phyloP scores from a whole-genome alignment of 2,329 filamentous ascomycete genomes.

The Rhinocladiella similis region DNA sequence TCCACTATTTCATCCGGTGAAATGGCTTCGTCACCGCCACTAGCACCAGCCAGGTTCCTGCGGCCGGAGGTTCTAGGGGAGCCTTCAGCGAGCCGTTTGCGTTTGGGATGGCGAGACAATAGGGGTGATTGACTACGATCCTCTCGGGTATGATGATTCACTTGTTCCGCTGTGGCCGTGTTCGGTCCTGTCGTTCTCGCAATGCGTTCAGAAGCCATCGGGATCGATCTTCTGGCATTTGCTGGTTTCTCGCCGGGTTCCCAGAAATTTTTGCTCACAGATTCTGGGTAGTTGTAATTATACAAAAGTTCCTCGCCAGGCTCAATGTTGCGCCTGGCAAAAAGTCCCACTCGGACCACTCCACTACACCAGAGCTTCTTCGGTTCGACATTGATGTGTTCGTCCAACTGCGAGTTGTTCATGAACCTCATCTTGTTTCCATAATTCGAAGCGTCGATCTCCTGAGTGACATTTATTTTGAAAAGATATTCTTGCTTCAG shows the following conservation, averaged over 20 bases:
- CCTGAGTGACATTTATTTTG: constrained; percentile 51
- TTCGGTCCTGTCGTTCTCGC: constrained; percentile 12
- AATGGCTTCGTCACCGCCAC: not conserved
- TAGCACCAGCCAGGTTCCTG: not conserved
- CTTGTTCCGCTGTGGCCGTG: constrained; percentile 8
- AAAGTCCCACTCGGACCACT: constrained; percentile 74
- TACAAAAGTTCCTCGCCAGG: constrained; percentile 79
- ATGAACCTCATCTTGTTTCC: constrained; percentile 83
- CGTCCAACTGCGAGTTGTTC: constrained; percentile 66
- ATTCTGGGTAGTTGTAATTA: constrained; percentile 65
- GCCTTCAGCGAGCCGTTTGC: constrained; percentile 12
- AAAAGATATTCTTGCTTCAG: constrained; percentile 51
- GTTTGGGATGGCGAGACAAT: constrained; percentile 5
- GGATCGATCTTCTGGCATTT: constrained; percentile 12
- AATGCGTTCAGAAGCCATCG: constrained; percentile 10
- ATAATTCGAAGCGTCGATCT: constrained; percentile 71
- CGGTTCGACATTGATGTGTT: constrained; percentile 62
- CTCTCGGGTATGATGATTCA: not conserved
- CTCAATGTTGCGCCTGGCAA: constrained; percentile 65
- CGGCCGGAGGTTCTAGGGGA: not conserved
- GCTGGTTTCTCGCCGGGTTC: constrained; percentile 26
- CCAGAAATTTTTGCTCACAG: constrained; percentile 28
- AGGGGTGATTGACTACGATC: constrained; percentile 9
- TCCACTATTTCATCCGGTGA: not conserved
- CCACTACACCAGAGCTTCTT: constrained; percentile 72